Evolutionary conservation across 345 rosid species (phyloP).

Genomic region (Barbarea vulgaris): DNA sequence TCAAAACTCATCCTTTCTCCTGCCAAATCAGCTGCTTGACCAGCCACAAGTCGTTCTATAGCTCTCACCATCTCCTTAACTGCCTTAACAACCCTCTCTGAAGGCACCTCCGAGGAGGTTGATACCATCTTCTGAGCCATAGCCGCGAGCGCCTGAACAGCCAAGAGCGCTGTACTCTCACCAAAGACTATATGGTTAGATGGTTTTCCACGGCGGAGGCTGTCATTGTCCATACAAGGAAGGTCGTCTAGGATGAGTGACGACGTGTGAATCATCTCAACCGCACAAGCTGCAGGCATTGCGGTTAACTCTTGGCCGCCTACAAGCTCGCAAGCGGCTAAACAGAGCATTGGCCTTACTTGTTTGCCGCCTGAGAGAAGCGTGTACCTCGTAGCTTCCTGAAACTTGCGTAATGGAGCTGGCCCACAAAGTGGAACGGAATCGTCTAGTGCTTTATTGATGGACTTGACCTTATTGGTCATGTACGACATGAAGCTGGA

Average conservation of each 20-base stretch:
- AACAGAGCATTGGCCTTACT: conserved; percentile 2
- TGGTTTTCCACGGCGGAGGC: neutral
- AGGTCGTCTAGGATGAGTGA: neutral
- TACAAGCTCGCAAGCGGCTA: neutral
- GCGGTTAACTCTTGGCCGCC: neutral
- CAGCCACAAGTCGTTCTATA: neutral
- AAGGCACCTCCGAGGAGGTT: neutral
- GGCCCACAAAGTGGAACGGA: neutral
- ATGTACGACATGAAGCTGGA: neutral
- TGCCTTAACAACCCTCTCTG: neutral
- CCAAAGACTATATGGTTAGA: neutral
- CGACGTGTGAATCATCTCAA: neutral
- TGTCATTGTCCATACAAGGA: conserved; percentile 4
- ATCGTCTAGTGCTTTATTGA: neutral
- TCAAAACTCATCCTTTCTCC: neutral
- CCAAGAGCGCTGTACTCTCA: neutral
- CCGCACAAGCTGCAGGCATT: neutral
- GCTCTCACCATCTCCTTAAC: neutral
- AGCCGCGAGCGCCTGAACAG: neutral
- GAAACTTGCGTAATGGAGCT: neutral
- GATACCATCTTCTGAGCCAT: neutral
- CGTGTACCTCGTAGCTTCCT: neutral
- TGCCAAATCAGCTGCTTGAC: neutral
- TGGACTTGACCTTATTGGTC: neutral
- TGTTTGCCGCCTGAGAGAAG: neutral